A percentile compares a stretch with the other conserved stretches of the same genome.
Conservation (phyloP, 2,329 filamentous ascomycete genomes). For the Botrytis deweyae region DNA sequence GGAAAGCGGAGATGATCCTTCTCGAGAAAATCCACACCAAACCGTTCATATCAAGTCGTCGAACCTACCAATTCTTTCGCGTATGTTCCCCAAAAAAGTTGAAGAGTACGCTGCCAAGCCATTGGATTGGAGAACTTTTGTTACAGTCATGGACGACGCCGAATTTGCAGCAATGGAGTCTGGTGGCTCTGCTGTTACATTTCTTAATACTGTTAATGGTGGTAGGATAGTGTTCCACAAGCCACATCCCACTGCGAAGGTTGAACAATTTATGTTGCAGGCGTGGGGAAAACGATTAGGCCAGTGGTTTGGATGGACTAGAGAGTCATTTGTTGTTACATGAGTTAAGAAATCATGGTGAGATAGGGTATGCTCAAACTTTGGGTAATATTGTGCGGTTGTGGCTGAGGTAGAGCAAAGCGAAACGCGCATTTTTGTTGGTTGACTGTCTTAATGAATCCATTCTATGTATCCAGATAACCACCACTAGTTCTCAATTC, state of each 20-base stretch:
- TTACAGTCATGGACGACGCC: not conserved
- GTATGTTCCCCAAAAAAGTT: not conserved
- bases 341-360: not conserved
- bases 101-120: not conserved
- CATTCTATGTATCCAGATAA: not conserved
- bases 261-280: not conserved
- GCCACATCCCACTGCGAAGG: not conserved
- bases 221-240: not conserved
- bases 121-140: not conserved
- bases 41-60: not conserved
- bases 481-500: not conserved
- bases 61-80: not conserved
- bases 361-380: not conserved
- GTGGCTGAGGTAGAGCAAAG: not conserved
- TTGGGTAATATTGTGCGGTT: not conserved
- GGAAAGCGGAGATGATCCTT: not conserved
- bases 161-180: not conserved
- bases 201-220: not conserved
- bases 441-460: not conserved
- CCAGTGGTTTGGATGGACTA: not conserved
- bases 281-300: not conserved
- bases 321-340: not conserved
- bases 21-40: not conserved
- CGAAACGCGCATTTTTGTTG: not conserved
- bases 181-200: not conserved